Evolutionary conservation across 495 filamentous ascomycete genomes (phyloP), one percentile per base, ranked within the genome.

Genomic region (Penicillium waksmanii): DNA sequence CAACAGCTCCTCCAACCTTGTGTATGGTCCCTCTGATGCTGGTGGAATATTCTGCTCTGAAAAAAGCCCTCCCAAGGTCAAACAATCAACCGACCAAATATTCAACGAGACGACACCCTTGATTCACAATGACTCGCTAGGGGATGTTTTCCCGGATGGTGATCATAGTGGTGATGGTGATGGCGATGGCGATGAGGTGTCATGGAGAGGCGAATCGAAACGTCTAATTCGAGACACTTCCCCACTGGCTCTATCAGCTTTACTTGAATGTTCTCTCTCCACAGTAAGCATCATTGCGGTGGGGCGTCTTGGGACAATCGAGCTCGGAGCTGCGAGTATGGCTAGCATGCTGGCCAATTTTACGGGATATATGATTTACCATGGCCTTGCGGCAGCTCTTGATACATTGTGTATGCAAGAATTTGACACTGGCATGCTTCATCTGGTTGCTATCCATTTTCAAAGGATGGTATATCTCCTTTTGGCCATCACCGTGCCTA

Each of bases 21-120:
- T 25, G 11, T 27, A 25, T 25, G 15, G 36, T 38, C 11, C 2
- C 3, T 9, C 46, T 31, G 10, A 19, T 19, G 23, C 25, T 27
- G 5, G 11, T 27, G 18, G 18, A 11, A 9, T 48, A 5, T 25
- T 27, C 15, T 25, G 46, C 21, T 25, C 21, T 13, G 46, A 27
- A 27, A 48, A 48, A 9, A 48, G 1, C 10, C 6, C 21, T 5
- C 21, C 21, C 1, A 48, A 48, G 10, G 46, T 3, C 5, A 48
- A 48, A 27, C 46, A 27, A 25, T 7, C 11, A 27, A 27, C 7
- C 11, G 46, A 48, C 11, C 9, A 27, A 10, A 7, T 13, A 27
- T 48, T 48, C 46, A 48, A 48, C 46, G 46, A 48, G 23, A 18
- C 10, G 31, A 48, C 46, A 27, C 46, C 46, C 21, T 48, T 48